phyloP scores from a whole-genome alignment of 83 land plant species.

The Picea mariana region DNA sequence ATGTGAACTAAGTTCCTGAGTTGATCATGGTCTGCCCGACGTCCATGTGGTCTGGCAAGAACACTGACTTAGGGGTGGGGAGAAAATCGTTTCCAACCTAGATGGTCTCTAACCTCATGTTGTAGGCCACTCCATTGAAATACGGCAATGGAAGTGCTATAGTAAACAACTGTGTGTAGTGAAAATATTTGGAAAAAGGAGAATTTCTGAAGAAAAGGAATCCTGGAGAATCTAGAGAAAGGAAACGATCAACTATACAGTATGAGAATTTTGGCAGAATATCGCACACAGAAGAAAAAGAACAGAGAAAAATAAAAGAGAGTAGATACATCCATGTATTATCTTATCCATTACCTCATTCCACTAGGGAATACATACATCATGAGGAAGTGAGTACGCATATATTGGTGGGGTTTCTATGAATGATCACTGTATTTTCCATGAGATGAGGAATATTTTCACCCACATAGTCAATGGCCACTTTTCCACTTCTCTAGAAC shows the following conservation, averaged over 20 bases:
- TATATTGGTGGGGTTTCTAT: no score
- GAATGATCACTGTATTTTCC: no score
- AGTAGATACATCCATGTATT: no score
- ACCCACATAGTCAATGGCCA: no score
- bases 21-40: slow-evolving; percentile 83
- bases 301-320: no score
- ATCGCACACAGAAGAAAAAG: neutral
- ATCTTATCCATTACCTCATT: no score
- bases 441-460: no score
- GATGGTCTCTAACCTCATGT: slow-evolving; percentile 49
- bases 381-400: no score
- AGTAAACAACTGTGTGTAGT: slow-evolving; percentile 47
- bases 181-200: slow-evolving; percentile 24
- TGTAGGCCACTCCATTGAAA: slow-evolving; percentile 55
- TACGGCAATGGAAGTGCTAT: slow-evolving; percentile 38
- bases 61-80: slow-evolving; percentile 42
- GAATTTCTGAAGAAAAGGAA: slow-evolving; percentile 27
- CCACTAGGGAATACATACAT: no score
- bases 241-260: slow-evolving; percentile 33
- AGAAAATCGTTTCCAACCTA: slow-evolving; percentile 27
- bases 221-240: neutral
- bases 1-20: slow-evolving; percentile 48
- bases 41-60: slow-evolving; percentile 61
- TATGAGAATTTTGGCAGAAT: slow-evolving; percentile 58
- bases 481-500: no score